phyloP scores from a whole-genome alignment of 352 stramenopile species.

The Saprolegnia diclina region DNA sequence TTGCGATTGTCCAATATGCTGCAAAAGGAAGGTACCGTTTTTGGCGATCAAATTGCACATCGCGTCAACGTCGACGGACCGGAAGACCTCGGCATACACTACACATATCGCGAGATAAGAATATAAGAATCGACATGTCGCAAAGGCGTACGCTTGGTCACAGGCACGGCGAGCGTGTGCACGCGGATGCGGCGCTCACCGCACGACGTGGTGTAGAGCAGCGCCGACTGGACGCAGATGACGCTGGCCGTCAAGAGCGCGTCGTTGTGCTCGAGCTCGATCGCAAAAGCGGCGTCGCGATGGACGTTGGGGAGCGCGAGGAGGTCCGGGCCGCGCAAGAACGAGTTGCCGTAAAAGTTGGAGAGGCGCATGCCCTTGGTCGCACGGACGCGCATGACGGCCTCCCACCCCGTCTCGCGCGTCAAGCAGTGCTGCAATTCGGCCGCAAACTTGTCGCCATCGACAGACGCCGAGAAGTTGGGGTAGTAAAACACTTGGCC shows the following conservation, averaged over 20 bases:
- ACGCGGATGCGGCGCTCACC: constrained; percentile 97
- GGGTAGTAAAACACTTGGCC: constrained; percentile 98
- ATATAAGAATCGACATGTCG: too few species aligned
- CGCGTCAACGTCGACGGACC: constrained; percentile 89
- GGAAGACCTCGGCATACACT: constrained; percentile 90
- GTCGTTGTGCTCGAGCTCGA: constrained; percentile 97
- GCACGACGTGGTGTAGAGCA: constrained; percentile 97
- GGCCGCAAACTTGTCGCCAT: constrained; percentile 91
- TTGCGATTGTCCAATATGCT: neutral
- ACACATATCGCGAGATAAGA: neutral
- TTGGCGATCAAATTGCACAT: constrained; percentile 95
- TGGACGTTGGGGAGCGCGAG: constrained; percentile 95
- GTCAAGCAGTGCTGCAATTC: constrained; percentile 91
- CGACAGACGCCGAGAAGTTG: constrained; percentile 84
- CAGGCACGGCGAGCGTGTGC: constrained; percentile 94
- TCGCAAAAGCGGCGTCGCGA: constrained; percentile 93
- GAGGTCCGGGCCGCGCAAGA: constrained; percentile 95
- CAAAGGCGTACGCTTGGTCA: constrained; percentile 67
- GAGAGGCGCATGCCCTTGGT: constrained; percentile 96
- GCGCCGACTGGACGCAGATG: constrained; percentile 93
- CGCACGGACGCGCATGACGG: constrained; percentile 96
- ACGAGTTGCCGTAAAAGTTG: constrained; percentile 99
- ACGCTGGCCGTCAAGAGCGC: constrained; percentile 89
- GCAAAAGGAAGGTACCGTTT: constrained; percentile 16
- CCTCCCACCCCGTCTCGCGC: constrained; percentile 92